phyloP scores from a whole-genome alignment of 2,329 filamentous ascomycete genomes.

The Colletotrichum destructivum region DNA sequence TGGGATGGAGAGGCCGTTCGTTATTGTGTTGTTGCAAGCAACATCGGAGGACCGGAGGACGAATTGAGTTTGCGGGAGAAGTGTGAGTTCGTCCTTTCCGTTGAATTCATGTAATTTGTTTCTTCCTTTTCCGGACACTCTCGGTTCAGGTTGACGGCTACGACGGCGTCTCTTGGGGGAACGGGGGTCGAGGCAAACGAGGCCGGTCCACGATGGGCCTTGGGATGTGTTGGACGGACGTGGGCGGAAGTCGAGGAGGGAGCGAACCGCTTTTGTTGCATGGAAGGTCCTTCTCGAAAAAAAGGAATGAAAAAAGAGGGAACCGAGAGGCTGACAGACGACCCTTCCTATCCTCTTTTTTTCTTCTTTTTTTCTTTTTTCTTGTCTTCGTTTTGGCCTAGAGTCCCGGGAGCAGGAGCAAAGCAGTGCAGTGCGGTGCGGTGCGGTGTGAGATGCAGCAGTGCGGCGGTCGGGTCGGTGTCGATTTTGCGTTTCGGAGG shows the following conservation, averaged over 20 bases:
- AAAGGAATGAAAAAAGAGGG: slow-evolving; percentile 2
- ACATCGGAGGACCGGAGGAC: slow-evolving; percentile 21
- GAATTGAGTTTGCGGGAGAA: neutral
- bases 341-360: neutral
- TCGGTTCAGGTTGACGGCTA: slow-evolving; percentile 5
- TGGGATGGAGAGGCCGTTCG: slow-evolving; percentile 32
- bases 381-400: neutral
- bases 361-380: too few relatives aligned
- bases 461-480: slow-evolving; percentile 33
- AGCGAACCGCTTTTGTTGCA: slow-evolving; percentile 39
- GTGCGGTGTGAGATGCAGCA: slow-evolving; percentile 36
- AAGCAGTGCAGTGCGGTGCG: slow-evolving; percentile 19
- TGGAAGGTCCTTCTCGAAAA: slow-evolving; percentile 23
- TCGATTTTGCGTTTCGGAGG: slow-evolving; percentile 34
- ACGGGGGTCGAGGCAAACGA: slow-evolving; percentile 22
- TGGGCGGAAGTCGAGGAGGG: slow-evolving; percentile 19
- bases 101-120: neutral
- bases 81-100: neutral
- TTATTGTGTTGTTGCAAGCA: slow-evolving; percentile 40
- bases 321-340: neutral
- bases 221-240: slow-evolving; percentile 10
- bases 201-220: slow-evolving; percentile 38
- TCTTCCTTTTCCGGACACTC: slow-evolving; percentile 3
- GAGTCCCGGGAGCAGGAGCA: slow-evolving; percentile 23
- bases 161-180: slow-evolving; percentile 24